Evolutionary conservation across 2,329 filamentous ascomycete genomes (phyloP), one percentile per base, ranked within the genome.

Genomic region (Colletotrichum melonis): DNA sequence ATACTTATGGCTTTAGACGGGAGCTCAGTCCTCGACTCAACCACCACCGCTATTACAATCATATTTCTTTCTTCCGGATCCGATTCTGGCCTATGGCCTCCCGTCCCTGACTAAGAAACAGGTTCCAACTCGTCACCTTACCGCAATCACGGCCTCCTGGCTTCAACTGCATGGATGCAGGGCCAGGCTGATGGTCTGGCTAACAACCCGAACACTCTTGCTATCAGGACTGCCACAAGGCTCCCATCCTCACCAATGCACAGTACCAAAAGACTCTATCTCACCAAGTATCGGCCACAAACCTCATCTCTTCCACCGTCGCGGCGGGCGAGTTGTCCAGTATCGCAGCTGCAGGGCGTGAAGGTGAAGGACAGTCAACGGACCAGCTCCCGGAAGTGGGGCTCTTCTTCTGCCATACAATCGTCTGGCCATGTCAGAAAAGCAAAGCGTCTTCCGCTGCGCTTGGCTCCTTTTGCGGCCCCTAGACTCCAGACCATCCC

Each of bases 401-500:
- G 14, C 24, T 54, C 52, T 22, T 46, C 42, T 49, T 63, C 65
- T 35, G 54, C 42, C 30, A 38, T 35, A 32, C 24, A 28, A 38
- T n/a, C 7, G 35, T 9, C 54, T 38, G 32, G 24, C 19, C 38
- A 32, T 38, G 35, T 5, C 38, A 46, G 7, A 69, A 32, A 24
- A 54, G 3, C 52, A 60, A 32, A 69, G 12, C 16, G 42, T 38
- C 62, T 55, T 24, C 24, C 35, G 38, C 22, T 22, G 30, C 57
- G 32, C 56, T 56, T 22, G 32, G 32, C 63, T 68, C 38, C 52
- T 32, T 16, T 38, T 24, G 58, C n/a, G 69, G 57, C 35, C 30
- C 52, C 52, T 49, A n/a, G 38, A 72, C 52, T 69, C 57, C 49
- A 68, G 56, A 49, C 69, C 64, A 67, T 42, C 42, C 42, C 42